Conservation (phyloP, 2,329 filamentous ascomycete genomes). For the Botryosphaeria dothidea region DNA sequence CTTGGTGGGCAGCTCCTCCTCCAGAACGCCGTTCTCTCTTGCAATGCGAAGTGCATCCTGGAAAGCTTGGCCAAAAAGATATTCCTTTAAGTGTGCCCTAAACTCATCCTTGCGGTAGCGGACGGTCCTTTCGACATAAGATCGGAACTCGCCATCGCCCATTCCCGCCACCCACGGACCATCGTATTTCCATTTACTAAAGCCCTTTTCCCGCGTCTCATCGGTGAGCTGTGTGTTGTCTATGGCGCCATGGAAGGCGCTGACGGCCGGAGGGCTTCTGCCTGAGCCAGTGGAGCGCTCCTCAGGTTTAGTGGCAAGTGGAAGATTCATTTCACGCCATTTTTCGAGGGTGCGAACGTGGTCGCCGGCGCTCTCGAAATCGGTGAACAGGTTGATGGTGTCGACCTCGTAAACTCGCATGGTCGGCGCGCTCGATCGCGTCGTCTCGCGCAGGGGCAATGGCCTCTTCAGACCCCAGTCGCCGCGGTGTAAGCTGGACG, state of each 20-base stretch:
- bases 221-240: conserved; percentile 45
- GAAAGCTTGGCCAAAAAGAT: background rate
- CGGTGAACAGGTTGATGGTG: conserved; percentile 83
- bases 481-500: conserved; percentile 70
- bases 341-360: conserved; percentile 80
- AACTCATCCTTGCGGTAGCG: conserved; percentile 22
- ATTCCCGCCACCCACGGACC: conserved; percentile 61
- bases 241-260: conserved; percentile 43
- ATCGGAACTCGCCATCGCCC: conserved; percentile 46
- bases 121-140: conserved; percentile 23
- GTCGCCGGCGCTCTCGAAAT: conserved; percentile 81
- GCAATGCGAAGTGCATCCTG: background rate
- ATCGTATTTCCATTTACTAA: conserved; percentile 55
- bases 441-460: conserved; percentile 74
- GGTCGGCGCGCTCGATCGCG: conserved; percentile 67
- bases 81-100: conserved; percentile 28
- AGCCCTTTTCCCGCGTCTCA: conserved; percentile 12
- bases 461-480: conserved; percentile 94
- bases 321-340: conserved; percentile 78
- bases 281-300: conserved; percentile 20
- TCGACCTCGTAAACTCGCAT: conserved; percentile 79
- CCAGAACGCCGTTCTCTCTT: background rate
- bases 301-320: conserved; percentile 57
- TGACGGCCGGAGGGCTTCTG: conserved; percentile 23
- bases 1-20: conserved; percentile 20